Evolutionary conservation across 2,329 filamentous ascomycete genomes (phyloP).

Genomic region (Paecilomyces sp.): DNA sequence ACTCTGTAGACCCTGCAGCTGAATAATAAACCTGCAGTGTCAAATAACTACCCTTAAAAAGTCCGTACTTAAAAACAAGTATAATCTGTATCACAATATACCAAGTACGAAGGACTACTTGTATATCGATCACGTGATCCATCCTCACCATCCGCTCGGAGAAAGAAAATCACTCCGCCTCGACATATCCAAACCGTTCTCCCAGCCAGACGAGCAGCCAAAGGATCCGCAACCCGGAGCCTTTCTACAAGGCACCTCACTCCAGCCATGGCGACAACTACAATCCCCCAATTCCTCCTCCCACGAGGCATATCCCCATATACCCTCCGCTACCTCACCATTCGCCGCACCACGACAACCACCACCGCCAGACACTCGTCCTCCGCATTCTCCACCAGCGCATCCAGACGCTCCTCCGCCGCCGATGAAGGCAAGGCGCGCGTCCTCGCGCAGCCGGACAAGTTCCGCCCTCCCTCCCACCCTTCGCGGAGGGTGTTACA

Average conservation of each 20-base stretch:
- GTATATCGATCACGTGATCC: not conserved
- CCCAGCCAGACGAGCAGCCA: not conserved
- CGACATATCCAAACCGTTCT: not conserved
- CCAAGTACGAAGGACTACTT: not conserved
- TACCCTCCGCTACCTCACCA: slow-evolving; percentile 20
- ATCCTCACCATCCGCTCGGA: not conserved
- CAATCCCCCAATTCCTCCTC: slow-evolving; percentile 62
- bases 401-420: not conserved
- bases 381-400: not conserved
- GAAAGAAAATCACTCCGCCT: not conserved
- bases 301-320: slow-evolving; percentile 44
- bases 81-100: too few relatives aligned
- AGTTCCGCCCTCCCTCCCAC: slow-evolving; percentile 90
- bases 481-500: slow-evolving; percentile 59
- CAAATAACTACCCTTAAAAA: not conserved
- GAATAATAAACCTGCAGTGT: not conserved
- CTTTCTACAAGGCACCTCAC: not conserved
- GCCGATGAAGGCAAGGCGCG: slow-evolving; percentile 47
- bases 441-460: slow-evolving; percentile 76
- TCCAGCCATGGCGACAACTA: slow-evolving; percentile 6
- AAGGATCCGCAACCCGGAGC: not conserved
- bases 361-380: slow-evolving; percentile 1
- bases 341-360: slow-evolving; percentile 10
- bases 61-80: not conserved
- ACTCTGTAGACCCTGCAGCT: not conserved